Base-by-base conservation (phyloP, 2,329 filamentous ascomycete species). In the Ophiostoma sp. region DNA sequence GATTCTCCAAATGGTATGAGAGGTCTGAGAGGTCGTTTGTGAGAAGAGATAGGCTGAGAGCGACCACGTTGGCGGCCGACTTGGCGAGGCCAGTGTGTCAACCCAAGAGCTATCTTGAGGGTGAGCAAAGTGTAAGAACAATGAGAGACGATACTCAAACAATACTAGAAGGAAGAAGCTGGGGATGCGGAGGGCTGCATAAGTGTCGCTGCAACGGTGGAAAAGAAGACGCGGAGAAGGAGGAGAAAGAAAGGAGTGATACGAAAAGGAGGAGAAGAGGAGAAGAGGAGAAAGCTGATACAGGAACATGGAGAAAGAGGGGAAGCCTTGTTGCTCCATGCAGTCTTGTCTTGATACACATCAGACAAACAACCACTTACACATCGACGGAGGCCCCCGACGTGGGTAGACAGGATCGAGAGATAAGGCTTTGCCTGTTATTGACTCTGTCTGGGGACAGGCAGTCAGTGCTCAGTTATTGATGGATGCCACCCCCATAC, bases 151-250 rank as follows among this genome's bases (percentile, higher is more conserved):
- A 25, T 55, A 52, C 22, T 12, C 22, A 25, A 36, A 42, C 7
- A 39, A 25, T 12, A 36, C 28, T 9, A 33, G 12, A 17, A 15
- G 19, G 11, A 1, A 19, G 15, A 69, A 36, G 28, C 42, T 52
- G 66, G 45, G 42, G 36, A 64, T 64, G 36, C 42, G 28, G 42
- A 25, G 61, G 63, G 36, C 63, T 69, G 64, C 64, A 69, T 52
- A 69, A 52, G 64, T 17, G 64, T 22, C 45, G 45, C 17, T 52
- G 64, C 42, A 19, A 45, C 42, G 45, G 45, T 52, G 64, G 64
- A 52, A 68, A 52, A 52, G 64, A 52, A 69, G 45, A 69, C 45
- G 64, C 64, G 64, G 64, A 69, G 66, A 69, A 68, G 36, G 63
- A 68, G 63, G 39, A 48, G 15, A 48, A 61, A 31, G 36, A 11